These are phyloP conservation scores for Megacollybia marginata DNA, from an alignment of 768 basidiomycete genomes.

Conservation along the genomic window DNA sequence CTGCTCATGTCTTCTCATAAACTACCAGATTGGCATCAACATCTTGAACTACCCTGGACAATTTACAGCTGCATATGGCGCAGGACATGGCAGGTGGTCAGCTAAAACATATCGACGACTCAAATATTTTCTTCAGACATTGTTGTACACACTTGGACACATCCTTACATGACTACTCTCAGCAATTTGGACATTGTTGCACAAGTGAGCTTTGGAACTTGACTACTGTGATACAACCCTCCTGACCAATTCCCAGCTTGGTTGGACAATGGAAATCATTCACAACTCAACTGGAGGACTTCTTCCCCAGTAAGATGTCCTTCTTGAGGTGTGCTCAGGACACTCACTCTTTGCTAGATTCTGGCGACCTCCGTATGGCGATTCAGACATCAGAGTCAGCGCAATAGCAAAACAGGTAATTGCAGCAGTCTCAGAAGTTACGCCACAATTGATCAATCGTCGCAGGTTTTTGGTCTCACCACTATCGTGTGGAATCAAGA, in stretches of 20 bases:
- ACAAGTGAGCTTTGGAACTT: conserved; percentile 32
- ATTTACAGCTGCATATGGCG: conserved; percentile 48
- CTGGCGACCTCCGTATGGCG: conserved; percentile 90
- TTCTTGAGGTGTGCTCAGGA: background rate
- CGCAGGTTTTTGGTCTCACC: conserved; percentile 61
- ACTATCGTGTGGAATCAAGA: conserved; percentile 92
- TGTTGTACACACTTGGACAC: conserved; percentile 60
- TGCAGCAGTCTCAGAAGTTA: background rate
- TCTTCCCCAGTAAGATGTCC: conserved; percentile 27
- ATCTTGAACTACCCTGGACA: conserved; percentile 49
- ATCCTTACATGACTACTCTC: conserved; percentile 77
- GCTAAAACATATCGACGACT: too few relatives aligned
- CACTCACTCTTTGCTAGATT: conserved; percentile 37
- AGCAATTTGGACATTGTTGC: conserved; percentile 62
- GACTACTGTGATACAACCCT: background rate
- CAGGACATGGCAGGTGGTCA: conserved; percentile 14
- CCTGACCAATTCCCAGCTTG: conserved; percentile 35
- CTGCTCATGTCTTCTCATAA: background rate
- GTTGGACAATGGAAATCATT: conserved; percentile 76
- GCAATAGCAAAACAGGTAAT: conserved; percentile 76
- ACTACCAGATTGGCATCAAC: conserved; percentile 58
- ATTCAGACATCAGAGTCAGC: conserved; percentile 75
- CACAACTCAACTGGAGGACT: conserved; percentile 73
- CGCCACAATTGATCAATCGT: background rate
- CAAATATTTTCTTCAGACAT: conserved; percentile 22